Conservation (phyloP, 2,329 filamentous ascomycete genomes). For the Pseudomassariella vexata region DNA sequence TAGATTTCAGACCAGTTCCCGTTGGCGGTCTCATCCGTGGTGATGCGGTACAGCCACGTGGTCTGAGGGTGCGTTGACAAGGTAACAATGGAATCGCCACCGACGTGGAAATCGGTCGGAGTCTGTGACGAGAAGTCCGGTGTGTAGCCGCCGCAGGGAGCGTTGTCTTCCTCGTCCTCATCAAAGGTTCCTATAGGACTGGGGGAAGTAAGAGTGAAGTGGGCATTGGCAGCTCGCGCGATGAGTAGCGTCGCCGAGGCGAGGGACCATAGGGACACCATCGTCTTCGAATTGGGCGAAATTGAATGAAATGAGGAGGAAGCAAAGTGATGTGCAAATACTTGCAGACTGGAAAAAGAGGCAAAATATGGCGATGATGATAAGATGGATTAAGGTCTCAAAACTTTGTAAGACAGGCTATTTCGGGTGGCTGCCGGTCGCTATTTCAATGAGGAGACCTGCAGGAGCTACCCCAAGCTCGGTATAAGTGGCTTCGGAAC, state of each 20-base stretch:
- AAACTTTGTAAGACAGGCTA: too few relatives aligned
- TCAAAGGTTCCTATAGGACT: slow-evolving; percentile 40
- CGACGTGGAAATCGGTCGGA: slow-evolving; percentile 49
- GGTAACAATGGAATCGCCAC: slow-evolving; percentile 45
- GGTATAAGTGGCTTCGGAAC: too few relatives aligned
- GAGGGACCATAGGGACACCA: slow-evolving; percentile 31
- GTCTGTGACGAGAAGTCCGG: slow-evolving; percentile 34
- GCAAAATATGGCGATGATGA: too few relatives aligned
- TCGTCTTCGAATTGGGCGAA: slow-evolving; percentile 17
- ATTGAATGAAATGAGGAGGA: not conserved
- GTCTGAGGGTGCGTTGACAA: slow-evolving; percentile 44
- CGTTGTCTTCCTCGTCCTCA: slow-evolving; percentile 36
- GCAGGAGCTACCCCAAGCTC: too few relatives aligned
- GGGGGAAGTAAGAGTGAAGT: slow-evolving; percentile 48
- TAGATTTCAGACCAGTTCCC: slow-evolving; percentile 50
- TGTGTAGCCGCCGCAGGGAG: slow-evolving; percentile 50
- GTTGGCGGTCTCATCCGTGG: slow-evolving; percentile 39
- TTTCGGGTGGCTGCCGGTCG: too few relatives aligned
- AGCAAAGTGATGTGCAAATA: slow-evolving; percentile 1
- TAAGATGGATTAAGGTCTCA: too few relatives aligned
- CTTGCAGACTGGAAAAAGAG: not conserved
- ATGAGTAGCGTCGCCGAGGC: slow-evolving; percentile 27
- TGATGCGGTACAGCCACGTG: slow-evolving; percentile 54
- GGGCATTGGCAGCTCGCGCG: slow-evolving; percentile 37
- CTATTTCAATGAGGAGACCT: too few relatives aligned